phyloP scores from a whole-genome alignment of 306 rosid species.

The Gleditsia sinensis region DNA sequence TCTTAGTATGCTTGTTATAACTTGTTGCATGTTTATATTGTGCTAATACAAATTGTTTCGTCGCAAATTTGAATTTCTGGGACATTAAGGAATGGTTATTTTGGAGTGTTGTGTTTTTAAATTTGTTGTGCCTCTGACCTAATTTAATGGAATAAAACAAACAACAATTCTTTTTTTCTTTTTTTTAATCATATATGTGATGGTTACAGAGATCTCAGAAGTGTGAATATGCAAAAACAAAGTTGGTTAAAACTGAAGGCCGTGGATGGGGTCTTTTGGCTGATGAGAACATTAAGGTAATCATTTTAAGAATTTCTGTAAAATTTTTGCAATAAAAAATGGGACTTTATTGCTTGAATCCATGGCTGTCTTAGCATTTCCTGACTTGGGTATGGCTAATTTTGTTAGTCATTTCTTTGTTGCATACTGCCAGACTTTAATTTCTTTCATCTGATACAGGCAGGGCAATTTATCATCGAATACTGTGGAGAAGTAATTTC shows the following conservation, averaged over 20 bases:
- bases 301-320: constrained; percentile 7
- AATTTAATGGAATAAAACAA: constrained; percentile 23
- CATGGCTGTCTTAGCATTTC: constrained; percentile 20
- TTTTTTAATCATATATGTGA: constrained; percentile 33
- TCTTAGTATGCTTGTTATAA: constrained; percentile 5
- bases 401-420: too few relatives aligned
- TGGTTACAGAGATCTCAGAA: constrained; percentile 83
- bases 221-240: constrained; percentile 83
- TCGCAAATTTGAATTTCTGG: not conserved
- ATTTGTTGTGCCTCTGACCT: constrained; percentile 25
- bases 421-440: not conserved
- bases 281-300: constrained; percentile 83
- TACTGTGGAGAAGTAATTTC: constrained; percentile 98
- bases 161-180: constrained; percentile 13
- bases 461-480: constrained; percentile 83
- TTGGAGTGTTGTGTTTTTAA: not conserved
- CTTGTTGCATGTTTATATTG: constrained; percentile 2
- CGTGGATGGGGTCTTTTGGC: constrained; percentile 97
- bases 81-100: not conserved
- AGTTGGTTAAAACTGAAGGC: constrained; percentile 85
- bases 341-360: not conserved
- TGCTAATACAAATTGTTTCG: not conserved
- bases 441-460: constrained; percentile 50
- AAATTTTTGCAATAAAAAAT: constrained; percentile 24
- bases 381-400: constrained; percentile 11